Evolutionary conservation across 2,329 filamentous ascomycete species (phyloP).

Genomic region (Pseudogymnoascus verrucosus): DNA sequence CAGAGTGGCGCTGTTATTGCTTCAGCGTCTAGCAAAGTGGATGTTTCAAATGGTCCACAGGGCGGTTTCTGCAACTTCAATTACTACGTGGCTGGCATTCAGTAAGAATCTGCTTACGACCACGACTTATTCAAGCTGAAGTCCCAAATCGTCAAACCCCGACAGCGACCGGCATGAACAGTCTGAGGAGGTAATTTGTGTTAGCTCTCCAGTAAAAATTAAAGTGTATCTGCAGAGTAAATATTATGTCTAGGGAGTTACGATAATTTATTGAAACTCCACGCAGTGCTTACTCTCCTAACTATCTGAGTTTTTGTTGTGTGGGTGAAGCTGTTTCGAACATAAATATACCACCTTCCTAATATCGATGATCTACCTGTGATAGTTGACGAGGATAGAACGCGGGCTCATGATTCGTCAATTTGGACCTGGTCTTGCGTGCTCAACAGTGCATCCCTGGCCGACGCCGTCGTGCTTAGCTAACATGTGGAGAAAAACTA

Average conservation of each 20-base stretch:
- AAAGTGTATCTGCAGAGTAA: background rate
- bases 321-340: background rate
- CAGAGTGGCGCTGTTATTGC: conserved; percentile 21
- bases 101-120: conserved; percentile 11
- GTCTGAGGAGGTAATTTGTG: background rate
- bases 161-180: background rate
- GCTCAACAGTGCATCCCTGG: background rate
- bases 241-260: background rate
- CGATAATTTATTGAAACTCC: background rate
- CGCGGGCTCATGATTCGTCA: background rate
- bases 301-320: background rate
- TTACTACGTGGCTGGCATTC: conserved; percentile 24
- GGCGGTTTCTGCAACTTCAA: conserved; percentile 26
- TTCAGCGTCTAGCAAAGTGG: conserved; percentile 17
- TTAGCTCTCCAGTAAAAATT: background rate
- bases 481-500: background rate
- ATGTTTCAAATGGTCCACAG: conserved; percentile 21
- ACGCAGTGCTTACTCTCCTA: background rate
- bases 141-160: background rate
- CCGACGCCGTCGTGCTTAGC: background rate
- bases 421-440: background rate
- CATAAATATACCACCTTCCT: background rate
- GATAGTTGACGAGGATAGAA: background rate
- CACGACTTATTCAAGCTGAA: background rate
- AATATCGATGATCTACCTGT: background rate